Evolutionary conservation across 805 yeast species (phyloP).

Genomic region (Zygoascus biomembranicola): DNA sequence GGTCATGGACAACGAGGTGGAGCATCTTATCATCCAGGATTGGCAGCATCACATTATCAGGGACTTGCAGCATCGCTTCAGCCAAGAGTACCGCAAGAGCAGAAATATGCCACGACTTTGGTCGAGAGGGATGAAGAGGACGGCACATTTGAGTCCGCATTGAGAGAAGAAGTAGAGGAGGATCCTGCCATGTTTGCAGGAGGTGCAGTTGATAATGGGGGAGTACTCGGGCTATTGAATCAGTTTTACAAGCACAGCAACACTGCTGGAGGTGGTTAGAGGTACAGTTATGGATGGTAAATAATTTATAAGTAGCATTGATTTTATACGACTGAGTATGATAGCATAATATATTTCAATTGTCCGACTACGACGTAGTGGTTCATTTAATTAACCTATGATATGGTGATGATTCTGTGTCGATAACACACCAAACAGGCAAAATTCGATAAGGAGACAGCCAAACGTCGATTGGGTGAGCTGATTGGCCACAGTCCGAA

Average conservation of each 20-base stretch:
- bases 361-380: too few relatives aligned
- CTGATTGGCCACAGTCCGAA: too few relatives aligned
- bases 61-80: not conserved
- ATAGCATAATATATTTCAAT: too few relatives aligned
- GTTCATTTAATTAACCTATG: too few relatives aligned
- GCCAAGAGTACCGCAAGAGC: not conserved
- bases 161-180: slow-evolving; percentile 29
- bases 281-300: too few relatives aligned
- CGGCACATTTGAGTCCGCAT: slow-evolving; percentile 6
- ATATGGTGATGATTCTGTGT: too few relatives aligned
- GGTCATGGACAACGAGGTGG: not conserved
- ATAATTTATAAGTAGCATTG: too few relatives aligned
- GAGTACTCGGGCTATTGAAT: slow-evolving; percentile 73
- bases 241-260: slow-evolving; percentile 53
- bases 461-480: too few relatives aligned
- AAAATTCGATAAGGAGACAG: too few relatives aligned
- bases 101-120: not conserved
- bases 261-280: not conserved
- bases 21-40: not conserved
- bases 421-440: too few relatives aligned
- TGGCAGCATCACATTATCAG: not conserved
- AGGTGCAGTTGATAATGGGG: slow-evolving; percentile 26
- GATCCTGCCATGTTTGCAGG: slow-evolving; percentile 28
- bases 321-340: too few relatives aligned
- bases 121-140: slow-evolving; percentile 5